phyloP scores from a whole-genome alignment of 805 yeast genomes.

The Tetrapisispora arboricola region DNA sequence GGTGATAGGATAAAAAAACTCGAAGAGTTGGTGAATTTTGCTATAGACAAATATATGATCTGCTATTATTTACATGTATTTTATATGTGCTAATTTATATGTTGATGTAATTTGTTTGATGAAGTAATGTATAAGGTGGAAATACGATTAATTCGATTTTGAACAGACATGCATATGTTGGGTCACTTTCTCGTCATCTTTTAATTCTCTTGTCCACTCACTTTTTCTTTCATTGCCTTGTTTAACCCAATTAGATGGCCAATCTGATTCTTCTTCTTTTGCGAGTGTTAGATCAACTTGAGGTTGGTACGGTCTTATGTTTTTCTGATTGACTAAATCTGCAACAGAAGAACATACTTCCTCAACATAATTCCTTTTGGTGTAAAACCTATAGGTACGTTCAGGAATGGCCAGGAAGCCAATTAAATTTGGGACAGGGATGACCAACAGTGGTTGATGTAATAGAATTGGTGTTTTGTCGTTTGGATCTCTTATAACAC shows the following conservation, averaged over 20 bases:
- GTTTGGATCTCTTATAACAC: constrained; percentile 24
- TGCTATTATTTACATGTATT: no score
- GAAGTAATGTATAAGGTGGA: no score
- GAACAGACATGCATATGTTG: constrained; percentile 1
- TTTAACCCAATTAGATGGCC: constrained; percentile 82
- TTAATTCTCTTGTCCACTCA: constrained; percentile 80
- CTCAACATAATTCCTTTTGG: constrained; percentile 60
- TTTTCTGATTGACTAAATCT: constrained; percentile 39
- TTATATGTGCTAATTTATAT: not conserved
- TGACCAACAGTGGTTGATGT: constrained; percentile 68
- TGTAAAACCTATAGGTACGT: constrained; percentile 70
- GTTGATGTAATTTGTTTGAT: no score
- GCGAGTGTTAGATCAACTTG: constrained; percentile 32
- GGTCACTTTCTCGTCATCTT: constrained; percentile 55
- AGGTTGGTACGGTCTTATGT: constrained; percentile 40
- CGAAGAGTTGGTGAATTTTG: no score
- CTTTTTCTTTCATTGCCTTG: constrained; percentile 63
- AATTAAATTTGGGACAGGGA: constrained; percentile 64
- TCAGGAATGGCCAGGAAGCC: constrained; percentile 74
- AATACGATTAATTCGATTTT: not conserved
- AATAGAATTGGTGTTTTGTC: constrained; percentile 44
- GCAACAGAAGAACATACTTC: constrained; percentile 50
- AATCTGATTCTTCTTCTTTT: constrained; percentile 51
- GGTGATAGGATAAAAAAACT: no score
- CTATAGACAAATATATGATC: no score